Evolutionary conservation across 371 early-diverging fungal genomes (phyloP).

Genomic region (Mortierella sp.): DNA sequence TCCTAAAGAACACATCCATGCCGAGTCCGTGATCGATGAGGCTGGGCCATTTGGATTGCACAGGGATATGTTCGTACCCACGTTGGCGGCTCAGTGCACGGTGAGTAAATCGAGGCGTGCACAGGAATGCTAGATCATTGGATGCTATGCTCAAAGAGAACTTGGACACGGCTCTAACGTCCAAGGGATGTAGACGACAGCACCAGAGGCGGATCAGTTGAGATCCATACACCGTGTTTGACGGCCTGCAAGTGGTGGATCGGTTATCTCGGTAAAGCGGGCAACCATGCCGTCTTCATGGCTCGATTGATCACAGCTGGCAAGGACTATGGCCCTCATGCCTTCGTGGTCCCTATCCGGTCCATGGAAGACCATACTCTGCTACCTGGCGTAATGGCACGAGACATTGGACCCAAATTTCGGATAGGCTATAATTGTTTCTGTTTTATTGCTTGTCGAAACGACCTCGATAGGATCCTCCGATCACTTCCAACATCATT

Average conservation of each 20-base stretch:
- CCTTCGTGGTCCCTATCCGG: conserved; percentile 76
- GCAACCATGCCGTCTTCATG: conserved; percentile 88
- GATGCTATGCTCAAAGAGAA: conserved; percentile 95
- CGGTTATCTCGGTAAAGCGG: conserved; percentile 88
- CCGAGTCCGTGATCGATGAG: conserved; percentile 65
- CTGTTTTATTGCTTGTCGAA: neutral
- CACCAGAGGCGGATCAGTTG: conserved; percentile 84
- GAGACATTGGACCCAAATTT: conserved; percentile 82
- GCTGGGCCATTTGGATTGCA: conserved; percentile 62
- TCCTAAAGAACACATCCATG: conserved; percentile 60
- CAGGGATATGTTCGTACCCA: conserved; percentile 76
- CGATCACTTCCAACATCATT: too few species aligned
- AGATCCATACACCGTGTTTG: conserved; percentile 90
- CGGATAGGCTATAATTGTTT: conserved; percentile 67
- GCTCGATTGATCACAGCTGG: conserved; percentile 85
- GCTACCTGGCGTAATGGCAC: conserved; percentile 74
- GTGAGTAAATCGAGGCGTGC: conserved; percentile 85
- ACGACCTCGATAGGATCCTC: too few species aligned
- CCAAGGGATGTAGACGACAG: conserved; percentile 92
- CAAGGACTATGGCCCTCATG: conserved; percentile 83
- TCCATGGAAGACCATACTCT: conserved; percentile 68
- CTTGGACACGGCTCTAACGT: conserved; percentile 93
- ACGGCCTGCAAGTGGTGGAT: conserved; percentile 98
- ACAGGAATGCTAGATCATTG: conserved; percentile 80
- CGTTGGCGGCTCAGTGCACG: conserved; percentile 76